A percentile compares a stretch with the other conserved stretches of the same genome.
These are phyloP conservation scores for Linnemannia exigua DNA, from an alignment of 192 early-diverging fungal genomes.

Conservation along the genomic window DNA sequence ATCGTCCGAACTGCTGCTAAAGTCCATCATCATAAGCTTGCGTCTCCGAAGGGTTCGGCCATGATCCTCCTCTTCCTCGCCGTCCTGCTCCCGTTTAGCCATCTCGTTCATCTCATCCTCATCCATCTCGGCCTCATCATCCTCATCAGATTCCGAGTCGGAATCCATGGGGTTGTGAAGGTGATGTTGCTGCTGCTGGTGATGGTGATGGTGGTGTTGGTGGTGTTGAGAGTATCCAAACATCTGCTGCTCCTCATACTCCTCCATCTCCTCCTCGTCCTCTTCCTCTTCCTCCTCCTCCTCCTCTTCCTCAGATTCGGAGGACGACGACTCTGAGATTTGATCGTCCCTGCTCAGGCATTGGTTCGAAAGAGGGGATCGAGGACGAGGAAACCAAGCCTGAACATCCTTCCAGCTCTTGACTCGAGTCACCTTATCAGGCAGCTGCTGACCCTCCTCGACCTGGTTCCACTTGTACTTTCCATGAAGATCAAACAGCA, in stretches of 20 bases:
- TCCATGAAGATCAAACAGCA: constrained; percentile 71
- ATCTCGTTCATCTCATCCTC: constrained; percentile 42
- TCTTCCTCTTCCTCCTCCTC: constrained; percentile 45
- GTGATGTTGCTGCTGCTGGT: constrained; percentile 26
- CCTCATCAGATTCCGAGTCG: constrained; percentile 41
- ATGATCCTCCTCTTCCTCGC: constrained; percentile 27
- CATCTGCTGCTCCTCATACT: constrained; percentile 17
- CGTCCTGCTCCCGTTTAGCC: constrained; percentile 35
- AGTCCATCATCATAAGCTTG: constrained; percentile 55
- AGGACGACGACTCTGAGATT: constrained; percentile 3
- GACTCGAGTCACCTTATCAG: constrained; percentile 63
- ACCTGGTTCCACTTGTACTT: constrained; percentile 64
- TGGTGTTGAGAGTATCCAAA: background rate
- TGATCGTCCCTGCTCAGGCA: constrained; percentile 41
- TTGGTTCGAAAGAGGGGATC: constrained; percentile 56
- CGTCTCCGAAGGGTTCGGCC: constrained; percentile 41
- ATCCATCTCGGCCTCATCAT: constrained; percentile 22
- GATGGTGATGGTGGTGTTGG: background rate
- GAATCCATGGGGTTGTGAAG: constrained; percentile 21
- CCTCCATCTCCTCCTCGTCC: constrained; percentile 33
- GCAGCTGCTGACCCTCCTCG: constrained; percentile 41
- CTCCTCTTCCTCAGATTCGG: constrained; percentile 36
- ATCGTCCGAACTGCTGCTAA: constrained; percentile 39
- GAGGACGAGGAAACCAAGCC: constrained; percentile 60
- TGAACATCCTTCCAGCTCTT: constrained; percentile 67